phyloP scores from a whole-genome alignment of 208 protist species.

The Phytomonas sp. region DNA sequence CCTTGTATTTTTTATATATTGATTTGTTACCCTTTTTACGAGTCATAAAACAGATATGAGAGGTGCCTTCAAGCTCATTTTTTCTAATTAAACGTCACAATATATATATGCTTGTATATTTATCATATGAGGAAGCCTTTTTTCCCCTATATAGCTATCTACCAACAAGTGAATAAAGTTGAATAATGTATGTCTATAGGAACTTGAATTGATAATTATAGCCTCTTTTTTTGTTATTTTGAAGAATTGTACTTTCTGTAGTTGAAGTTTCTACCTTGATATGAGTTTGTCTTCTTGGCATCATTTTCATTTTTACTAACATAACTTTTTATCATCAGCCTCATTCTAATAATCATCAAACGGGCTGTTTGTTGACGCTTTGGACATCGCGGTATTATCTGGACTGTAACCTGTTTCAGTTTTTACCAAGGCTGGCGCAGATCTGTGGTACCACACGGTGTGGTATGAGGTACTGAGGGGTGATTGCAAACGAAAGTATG shows the following conservation, averaged over 20 bases:
- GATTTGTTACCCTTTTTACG: neutral
- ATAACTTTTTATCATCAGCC: too few relatives aligned
- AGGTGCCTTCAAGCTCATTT: too few relatives aligned
- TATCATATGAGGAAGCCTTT: neutral
- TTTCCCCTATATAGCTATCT: constrained; percentile 3
- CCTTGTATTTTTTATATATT: constrained; percentile 3
- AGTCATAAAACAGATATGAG: too few relatives aligned
- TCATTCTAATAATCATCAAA: neutral
- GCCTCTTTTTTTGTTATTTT: too few relatives aligned
- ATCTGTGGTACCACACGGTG: neutral
- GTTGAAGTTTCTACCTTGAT: too few relatives aligned
- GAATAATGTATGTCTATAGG: too few relatives aligned
- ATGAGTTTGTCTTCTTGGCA: too few relatives aligned
- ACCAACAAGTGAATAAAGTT: too few relatives aligned
- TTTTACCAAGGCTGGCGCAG: neutral
- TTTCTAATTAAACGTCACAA: too few relatives aligned
- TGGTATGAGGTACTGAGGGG: neutral
- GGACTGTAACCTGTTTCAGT: neutral
- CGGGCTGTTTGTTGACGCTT: neutral
- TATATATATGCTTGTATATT: neutral
- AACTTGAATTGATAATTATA: too few relatives aligned
- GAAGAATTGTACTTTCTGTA: too few relatives aligned
- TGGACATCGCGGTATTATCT: neutral
- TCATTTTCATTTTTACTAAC: too few relatives aligned
- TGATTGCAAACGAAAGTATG: neutral